Evolutionary conservation across 2,329 filamentous ascomycete species (phyloP), one percentile per base, ranked within the genome.

Genomic region (Aspergillus aculeatinus): DNA sequence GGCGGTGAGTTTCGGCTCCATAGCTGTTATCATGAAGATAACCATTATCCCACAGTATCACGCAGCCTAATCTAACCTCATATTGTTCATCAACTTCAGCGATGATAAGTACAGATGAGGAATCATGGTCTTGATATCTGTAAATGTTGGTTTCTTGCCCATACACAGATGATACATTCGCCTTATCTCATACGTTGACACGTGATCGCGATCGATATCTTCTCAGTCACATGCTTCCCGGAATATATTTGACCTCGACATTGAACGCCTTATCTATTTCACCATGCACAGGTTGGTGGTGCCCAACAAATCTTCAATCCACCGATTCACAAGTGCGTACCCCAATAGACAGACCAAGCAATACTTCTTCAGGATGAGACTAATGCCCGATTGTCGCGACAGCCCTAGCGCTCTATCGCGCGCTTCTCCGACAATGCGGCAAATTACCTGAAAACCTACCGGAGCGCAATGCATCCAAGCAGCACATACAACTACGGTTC

Each of bases 351-450:
- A 12, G 7, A 16, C 16, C 21, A 35, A 21, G 21, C 35, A 21
- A n/a, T 5, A 1, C 12, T 16, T 7, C 9, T 48, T 4, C 39
- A 16, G 5, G 25, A 4, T n/a, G 16, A n/a, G 5, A 33, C 23
- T 27, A 19, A 57, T n/a, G 44, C 48, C n/a, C 11, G 14, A 5
- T 33, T 4, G 12, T 21, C 39, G 29, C 29, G 6, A 21, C 51
- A 81, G 79, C 78, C 62, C 67, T 79, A 63, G 74, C 78, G 42
- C 75, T 81, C 25, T 81, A 80, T 63, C 73, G 76, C 65, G 75
- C 77, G 48, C 77, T 81, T 54, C 73, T 81, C 54, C 73, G 74
- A 65, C 76, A 77, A 73, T 78, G 75, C 65, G 62, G 67, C 42
- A 68, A 67, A 60, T 61, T 77, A 51, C 66, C 69, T n/a, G 54